Conservation (phyloP, 192 early-diverging fungal species). For the Coemansia sp. region DNA sequence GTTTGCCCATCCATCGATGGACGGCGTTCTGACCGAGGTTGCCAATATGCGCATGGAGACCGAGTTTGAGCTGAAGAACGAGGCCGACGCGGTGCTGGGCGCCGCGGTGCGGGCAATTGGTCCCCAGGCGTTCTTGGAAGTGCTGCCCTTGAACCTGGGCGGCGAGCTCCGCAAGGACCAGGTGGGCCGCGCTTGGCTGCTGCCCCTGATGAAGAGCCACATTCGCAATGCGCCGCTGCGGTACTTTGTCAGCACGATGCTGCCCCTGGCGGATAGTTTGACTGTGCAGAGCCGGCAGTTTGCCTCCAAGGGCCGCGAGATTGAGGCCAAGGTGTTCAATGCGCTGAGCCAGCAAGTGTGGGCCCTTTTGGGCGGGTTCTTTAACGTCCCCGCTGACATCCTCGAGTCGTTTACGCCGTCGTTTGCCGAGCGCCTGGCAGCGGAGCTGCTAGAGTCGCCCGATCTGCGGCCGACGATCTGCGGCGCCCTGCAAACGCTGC, state of each 20-base stretch:
- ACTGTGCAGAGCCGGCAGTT: slow-evolving; percentile 65
- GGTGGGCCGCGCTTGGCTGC: slow-evolving; percentile 87
- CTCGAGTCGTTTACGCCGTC: slow-evolving; percentile 59
- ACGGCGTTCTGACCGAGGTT: slow-evolving; percentile 62
- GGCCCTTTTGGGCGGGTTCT: slow-evolving; percentile 84
- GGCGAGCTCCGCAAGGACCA: slow-evolving; percentile 36
- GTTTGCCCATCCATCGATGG: slow-evolving; percentile 62
- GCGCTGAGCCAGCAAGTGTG: slow-evolving; percentile 90
- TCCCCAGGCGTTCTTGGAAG: slow-evolving; percentile 71
- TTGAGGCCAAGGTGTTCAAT: slow-evolving; percentile 88
- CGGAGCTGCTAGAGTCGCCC: slow-evolving; percentile 73
- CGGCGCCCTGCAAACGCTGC: slow-evolving; percentile 68
- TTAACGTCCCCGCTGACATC: slow-evolving; percentile 82
- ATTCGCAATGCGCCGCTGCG: slow-evolving; percentile 72
- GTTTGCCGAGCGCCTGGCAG: slow-evolving; percentile 75
- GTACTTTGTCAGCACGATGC: slow-evolving; percentile 70
- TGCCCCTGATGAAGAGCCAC: slow-evolving; percentile 79
- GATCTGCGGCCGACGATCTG: slow-evolving; percentile 81
- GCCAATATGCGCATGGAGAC: slow-evolving; percentile 82
- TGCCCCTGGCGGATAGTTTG: slow-evolving; percentile 82
- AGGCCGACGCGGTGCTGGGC: slow-evolving; percentile 81
- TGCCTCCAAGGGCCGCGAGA: slow-evolving; percentile 59
- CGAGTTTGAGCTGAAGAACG: slow-evolving; percentile 82
- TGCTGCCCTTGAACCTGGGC: slow-evolving; percentile 87
- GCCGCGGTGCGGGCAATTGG: slow-evolving; percentile 82